Base-by-base conservation (phyloP, 2,329 filamentous ascomycete genomes). In the Xylariaceae sp. region DNA sequence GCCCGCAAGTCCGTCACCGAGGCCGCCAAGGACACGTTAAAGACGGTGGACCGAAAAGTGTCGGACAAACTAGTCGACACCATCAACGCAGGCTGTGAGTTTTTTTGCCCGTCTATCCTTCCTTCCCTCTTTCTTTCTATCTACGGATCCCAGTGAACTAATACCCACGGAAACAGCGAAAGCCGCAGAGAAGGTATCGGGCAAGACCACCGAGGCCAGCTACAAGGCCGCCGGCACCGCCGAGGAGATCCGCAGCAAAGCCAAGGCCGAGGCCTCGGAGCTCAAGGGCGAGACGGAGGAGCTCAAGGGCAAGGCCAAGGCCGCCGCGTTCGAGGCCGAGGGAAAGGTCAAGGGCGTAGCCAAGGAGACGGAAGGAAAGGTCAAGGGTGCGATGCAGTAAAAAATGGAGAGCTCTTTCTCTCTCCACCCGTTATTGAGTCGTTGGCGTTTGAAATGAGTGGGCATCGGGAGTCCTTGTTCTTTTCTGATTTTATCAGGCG, bases 31-130 rank as follows among this genome's bases (percentile, higher is more conserved):
- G 76, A 82, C 45, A 69, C 69, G 3, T 59, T 76, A 41, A 78
- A 81, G 61, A 64, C 62, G 5, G 74, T 80, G 5, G 76, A 83
- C 62, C 68, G 75, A 19, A 68, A 64, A 34, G 74, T 83, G 29
- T 71, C 73, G 43, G 72, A 78, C 56, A 81, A 78, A 56, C 55
- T 83, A 13, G 73, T 81, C 18, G 73, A 76, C 27, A 76, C 75
- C 12, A 78, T 83, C 55, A 68, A 83, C 50, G 63, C 67, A 32
- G 71, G 72, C 34, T 59, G 79, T 81, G 66, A 43, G 72, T 66
- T n/a, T n/a, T n/a, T n/a, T n/a, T n/a, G n/a, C n/a, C n/a, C n/a
- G n/a, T n/a, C n/a, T n/a, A n/a, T n/a, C n/a, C n/a, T n/a, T n/a
- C n/a, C n/a, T n/a, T n/a, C n/a, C n/a, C n/a, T n/a, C n/a, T n/a